Evolutionary conservation across 768 basidiomycete genomes (phyloP), one percentile per base, ranked within the genome.

Genomic region (Suillus ampliporus): DNA sequence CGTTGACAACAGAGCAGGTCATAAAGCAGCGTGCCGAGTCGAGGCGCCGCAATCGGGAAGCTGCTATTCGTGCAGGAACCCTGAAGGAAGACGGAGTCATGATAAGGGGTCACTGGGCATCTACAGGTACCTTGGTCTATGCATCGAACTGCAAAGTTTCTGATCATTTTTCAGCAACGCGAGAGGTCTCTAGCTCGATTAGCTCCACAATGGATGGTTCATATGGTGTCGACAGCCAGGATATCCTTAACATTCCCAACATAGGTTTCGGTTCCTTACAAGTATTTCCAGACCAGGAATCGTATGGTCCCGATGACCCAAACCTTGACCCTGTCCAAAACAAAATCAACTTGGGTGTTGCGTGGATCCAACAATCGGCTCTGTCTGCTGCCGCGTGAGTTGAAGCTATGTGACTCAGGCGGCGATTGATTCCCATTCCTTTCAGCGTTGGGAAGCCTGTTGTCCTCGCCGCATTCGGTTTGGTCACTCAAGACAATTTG

Each of bases 281-380:
- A 61, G 65, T 89, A 26, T 89, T 89, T 81, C 88, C 89, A 23
- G 87, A 90, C 68, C 89, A 90, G 71, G 80, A 84, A 62, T 69
- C 73, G 40, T 89, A 88, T 66, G 83, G 76, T 34, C 62, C 79
- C 23, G 67, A 72, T 31, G 85, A 87, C 70, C 82, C 84, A 17
- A 79, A 76, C 63, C 72, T 85, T 57, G 74, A 82, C 43, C 65
- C 81, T 11, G 85, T 84, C 73, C 81, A 86, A 62, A 83, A 87
- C 63, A 83, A 78, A 0, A 68, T 89, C 38, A 74, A 84, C 64
- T 71, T 68, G 21, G 88, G 88, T 34, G 58, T 80, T 57, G 75
- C 80, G 37, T 90, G 88, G 88, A 88, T 89, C 60, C 67, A 69
- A 26, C 68, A 68, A 9, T 86, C 89, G 58, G 80, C 78, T 1